These are phyloP conservation scores for Picea engelmannii DNA, from an alignment of 83 land plant species.

Conservation along the genomic window DNA sequence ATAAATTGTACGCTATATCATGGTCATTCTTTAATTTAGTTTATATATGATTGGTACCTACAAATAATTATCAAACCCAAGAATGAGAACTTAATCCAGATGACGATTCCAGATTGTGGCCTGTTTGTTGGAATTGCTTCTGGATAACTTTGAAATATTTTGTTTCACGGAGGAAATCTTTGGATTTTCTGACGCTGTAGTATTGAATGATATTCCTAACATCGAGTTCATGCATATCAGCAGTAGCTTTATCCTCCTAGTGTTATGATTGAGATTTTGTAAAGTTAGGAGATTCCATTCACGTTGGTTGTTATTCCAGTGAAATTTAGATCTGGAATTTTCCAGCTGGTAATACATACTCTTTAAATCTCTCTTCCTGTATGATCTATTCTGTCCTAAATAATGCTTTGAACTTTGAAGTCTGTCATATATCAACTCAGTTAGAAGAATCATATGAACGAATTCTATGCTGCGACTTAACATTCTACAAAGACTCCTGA, in stretches of 20 bases:
- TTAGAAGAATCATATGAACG: background rate
- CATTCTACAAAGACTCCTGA: background rate
- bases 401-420: background rate
- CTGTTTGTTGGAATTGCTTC: background rate
- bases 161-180: background rate
- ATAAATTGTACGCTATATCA: too few species aligned
- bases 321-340: background rate
- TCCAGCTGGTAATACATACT: background rate
- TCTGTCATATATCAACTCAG: background rate
- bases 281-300: background rate
- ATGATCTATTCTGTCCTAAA: background rate
- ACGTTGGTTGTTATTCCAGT: background rate
- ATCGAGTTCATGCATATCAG: background rate
- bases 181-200: background rate
- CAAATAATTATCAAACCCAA: background rate
- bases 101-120: too few species aligned
- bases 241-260: background rate
- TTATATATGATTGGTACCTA: background rate
- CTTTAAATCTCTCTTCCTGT: background rate
- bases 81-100: background rate
- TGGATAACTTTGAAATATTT: conserved; percentile 2
- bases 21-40: background rate
- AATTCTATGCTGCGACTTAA: background rate
- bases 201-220: conserved; percentile 1
- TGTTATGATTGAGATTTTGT: background rate